Base-by-base conservation (phyloP, 305 asterid species). In the Solanum hybrid region DNA sequence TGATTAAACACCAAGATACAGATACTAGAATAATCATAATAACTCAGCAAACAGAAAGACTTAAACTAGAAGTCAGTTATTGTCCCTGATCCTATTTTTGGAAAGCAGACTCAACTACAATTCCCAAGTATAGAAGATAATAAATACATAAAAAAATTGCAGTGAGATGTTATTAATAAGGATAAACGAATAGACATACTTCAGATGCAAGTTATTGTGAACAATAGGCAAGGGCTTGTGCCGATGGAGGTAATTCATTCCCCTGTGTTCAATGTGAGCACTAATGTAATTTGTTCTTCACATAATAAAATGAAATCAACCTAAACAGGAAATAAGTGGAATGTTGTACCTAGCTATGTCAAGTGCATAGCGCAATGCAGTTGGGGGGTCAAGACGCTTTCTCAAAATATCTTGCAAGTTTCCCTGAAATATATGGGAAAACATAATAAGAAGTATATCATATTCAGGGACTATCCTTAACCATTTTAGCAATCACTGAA, bases 231-330 rank as follows among this genome's bases (percentile, higher is more conserved):
- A 89, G 60, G 95, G 95, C 93, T 94, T 94, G 92, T 94, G 97
- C 91, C 92, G 91, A 90, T 94, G 97, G 88, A 94, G 94, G 93
- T 94, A 94, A 90, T 94, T 94, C 97, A 94, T 92, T 71, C 97
- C 97, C 93, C 97, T 94, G 95, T 36, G 91, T 88, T 87, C 87
- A 87, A 88, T 51, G 24, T 14, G 19, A 84, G 12, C 87, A 84
- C 22, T 31, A 19, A 84, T 31, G 72, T 85, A 12, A 19, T 60
- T 31, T 31, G 75, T 31, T 56, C 76, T 31, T 85, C 76, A 85
- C 80, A 79, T 24, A 32, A 87, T 72, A 87, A 37, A 81, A 45
- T 9, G 7, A 45, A 35, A 45, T 73, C 31, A 72, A 88, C 5
- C 42, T 26, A 79, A 36, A 71, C 6, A 42, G 76, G 85, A 26